These are phyloP conservation scores for Puccinia polysora DNA, from an alignment of 1,284 basidiomycete genomes.

Conservation along the genomic window DNA sequence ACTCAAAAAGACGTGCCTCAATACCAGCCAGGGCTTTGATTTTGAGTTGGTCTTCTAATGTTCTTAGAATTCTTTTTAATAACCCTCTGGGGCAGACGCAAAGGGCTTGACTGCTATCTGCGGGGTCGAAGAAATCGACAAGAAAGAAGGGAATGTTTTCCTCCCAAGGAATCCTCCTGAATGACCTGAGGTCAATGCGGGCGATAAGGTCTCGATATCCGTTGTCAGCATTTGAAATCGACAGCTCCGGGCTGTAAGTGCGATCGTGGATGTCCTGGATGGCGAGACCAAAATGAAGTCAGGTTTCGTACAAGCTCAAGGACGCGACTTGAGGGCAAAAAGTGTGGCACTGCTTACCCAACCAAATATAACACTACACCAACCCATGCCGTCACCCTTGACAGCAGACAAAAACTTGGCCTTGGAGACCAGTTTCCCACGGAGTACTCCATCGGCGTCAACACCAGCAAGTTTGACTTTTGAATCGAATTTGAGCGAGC, in stretches of 20 bases:
- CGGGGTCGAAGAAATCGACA: conserved; percentile 76
- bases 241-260: conserved; percentile 65
- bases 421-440: conserved; percentile 75
- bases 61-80: conserved; percentile 62
- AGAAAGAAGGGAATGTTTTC: conserved; percentile 87
- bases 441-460: conserved; percentile 71
- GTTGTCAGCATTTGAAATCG: conserved; percentile 82
- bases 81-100: conserved; percentile 78
- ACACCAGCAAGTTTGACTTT: conserved; percentile 44
- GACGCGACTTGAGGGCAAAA: conserved; percentile 60
- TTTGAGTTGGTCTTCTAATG: conserved; percentile 54
- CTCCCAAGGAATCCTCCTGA: conserved; percentile 86
- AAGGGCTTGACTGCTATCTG: conserved; percentile 67
- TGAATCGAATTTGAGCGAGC: too few species aligned
- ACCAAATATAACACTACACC: conserved; percentile 49
- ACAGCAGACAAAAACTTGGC: conserved; percentile 82
- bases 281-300: not conserved
- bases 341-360: conserved; percentile 60
- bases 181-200: conserved; percentile 74
- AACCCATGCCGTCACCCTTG: conserved; percentile 62
- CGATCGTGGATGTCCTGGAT: conserved; percentile 75
- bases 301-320: conserved; percentile 8
- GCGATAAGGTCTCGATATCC: conserved; percentile 86
- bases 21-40: conserved; percentile 54
- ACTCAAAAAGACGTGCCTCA: conserved; percentile 18